These are phyloP conservation scores for Chaetomium sp. DNA, from an alignment of 2,329 filamentous ascomycete genomes.

Conservation along the genomic window DNA sequence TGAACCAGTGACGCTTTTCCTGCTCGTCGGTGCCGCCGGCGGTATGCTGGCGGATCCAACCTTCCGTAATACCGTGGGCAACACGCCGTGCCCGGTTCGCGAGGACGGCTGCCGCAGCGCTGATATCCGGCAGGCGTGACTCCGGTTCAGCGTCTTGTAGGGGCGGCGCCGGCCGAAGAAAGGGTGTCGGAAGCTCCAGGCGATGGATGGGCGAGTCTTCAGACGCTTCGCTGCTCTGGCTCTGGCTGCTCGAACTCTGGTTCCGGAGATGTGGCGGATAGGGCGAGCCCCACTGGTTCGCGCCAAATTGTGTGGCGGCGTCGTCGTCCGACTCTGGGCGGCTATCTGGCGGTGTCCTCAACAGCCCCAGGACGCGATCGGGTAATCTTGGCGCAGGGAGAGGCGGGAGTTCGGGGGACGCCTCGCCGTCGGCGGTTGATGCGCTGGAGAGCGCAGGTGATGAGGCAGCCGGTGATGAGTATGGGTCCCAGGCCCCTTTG, in stretches of 20 bases:
- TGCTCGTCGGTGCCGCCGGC: slow-evolving; percentile 56
- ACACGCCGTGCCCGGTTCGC: slow-evolving; percentile 56
- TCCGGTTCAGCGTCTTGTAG: slow-evolving; percentile 33
- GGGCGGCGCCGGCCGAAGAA: slow-evolving; percentile 50
- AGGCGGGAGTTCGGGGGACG: slow-evolving; percentile 52
- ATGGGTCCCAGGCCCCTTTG: slow-evolving; percentile 31
- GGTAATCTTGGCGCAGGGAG: slow-evolving; percentile 54
- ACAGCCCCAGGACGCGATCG: slow-evolving; percentile 46
- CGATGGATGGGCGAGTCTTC: slow-evolving; percentile 56
- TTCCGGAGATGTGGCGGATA: slow-evolving; percentile 58
- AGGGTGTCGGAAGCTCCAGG: slow-evolving; percentile 56
- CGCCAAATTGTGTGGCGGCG: slow-evolving; percentile 44
- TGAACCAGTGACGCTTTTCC: slow-evolving; percentile 76
- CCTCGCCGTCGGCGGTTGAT: slow-evolving; percentile 54
- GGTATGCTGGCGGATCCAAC: slow-evolving; percentile 83
- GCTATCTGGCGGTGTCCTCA: slow-evolving; percentile 46
- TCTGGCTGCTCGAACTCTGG: slow-evolving; percentile 49
- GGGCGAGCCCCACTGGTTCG: slow-evolving; percentile 86
- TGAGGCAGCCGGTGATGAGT: slow-evolving; percentile 26
- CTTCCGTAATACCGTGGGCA: slow-evolving; percentile 63
- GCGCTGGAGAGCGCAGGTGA: slow-evolving; percentile 57
- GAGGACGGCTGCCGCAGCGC: slow-evolving; percentile 55
- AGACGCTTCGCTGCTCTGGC: slow-evolving; percentile 52
- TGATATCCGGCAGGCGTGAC: slow-evolving; percentile 35
- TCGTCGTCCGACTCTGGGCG: slow-evolving; percentile 31